These are phyloP conservation scores for Zoysia matrella DNA, from an alignment of 202 grass and related monocot genomes.

Conservation along the genomic window DNA sequence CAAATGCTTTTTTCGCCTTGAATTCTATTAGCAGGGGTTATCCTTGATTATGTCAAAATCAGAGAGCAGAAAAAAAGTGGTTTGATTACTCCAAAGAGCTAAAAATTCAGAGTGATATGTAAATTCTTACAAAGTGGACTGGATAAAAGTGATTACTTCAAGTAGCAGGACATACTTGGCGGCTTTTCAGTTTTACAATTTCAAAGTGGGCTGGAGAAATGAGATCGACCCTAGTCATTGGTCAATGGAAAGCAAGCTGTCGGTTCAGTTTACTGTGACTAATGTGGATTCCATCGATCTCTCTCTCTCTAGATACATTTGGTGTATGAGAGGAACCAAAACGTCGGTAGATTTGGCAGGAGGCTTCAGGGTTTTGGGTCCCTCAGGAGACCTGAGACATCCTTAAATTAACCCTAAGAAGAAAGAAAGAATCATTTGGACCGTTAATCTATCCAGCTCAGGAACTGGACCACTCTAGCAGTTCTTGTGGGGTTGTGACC, in stretches of 20 bases:
- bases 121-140: too few species aligned
- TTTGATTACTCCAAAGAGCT: too few species aligned
- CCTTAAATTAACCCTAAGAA: constrained; percentile 39
- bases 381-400: constrained; percentile 15
- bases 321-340: not conserved
- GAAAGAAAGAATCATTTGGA: not conserved
- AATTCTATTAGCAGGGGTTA: too few species aligned
- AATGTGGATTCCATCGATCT: not conserved
- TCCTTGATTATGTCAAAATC: too few species aligned
- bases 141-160: too few species aligned
- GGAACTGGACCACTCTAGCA: constrained; percentile 7
- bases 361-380: not conserved
- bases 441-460: not conserved
- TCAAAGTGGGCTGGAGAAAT: not conserved
- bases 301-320: not conserved
- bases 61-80: too few species aligned
- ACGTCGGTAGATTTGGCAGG: not conserved
- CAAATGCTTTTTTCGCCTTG: too few species aligned
- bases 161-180: not conserved
- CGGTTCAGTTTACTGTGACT: not conserved
- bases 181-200: not conserved
- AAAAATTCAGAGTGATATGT: too few species aligned
- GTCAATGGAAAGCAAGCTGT: constrained; percentile 8
- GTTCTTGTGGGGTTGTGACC: not conserved
- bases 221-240: not conserved